Conservation (phyloP, 2,329 filamentous ascomycete genomes). For the Ceratocystis cubensis region DNA sequence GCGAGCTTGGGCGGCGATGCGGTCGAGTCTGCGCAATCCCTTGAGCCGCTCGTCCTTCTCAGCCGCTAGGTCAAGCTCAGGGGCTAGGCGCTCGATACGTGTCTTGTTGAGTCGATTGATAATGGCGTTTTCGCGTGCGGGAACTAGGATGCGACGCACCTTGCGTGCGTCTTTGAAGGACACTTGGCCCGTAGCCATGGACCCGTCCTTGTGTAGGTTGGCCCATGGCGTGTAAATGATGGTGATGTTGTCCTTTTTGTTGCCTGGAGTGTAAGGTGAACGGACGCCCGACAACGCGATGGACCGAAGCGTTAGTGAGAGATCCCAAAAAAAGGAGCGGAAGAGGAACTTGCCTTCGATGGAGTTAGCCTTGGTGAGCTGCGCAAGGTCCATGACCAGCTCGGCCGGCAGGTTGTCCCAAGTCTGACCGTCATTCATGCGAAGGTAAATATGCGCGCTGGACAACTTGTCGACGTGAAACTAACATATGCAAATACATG, state of each 20-base stretch:
- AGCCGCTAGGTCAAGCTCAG: slow-evolving; percentile 49
- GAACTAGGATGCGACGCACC: slow-evolving; percentile 71
- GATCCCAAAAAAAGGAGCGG: background rate
- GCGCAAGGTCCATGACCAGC: slow-evolving; percentile 77
- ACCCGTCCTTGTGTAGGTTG: slow-evolving; percentile 88
- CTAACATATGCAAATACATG: slow-evolving; percentile 32
- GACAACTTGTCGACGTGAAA: slow-evolving; percentile 98
- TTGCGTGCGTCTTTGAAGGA: slow-evolving; percentile 81
- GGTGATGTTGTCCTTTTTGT: slow-evolving; percentile 97
- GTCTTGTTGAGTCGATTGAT: slow-evolving; percentile 99
- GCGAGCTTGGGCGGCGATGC: slow-evolving; percentile 46
- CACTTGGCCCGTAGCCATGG: slow-evolving; percentile 91
- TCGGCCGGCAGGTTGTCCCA: slow-evolving; percentile 73
- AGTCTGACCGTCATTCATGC: slow-evolving; percentile 60
- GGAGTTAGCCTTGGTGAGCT: slow-evolving; percentile 96
- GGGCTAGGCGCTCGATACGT: slow-evolving; percentile 69
- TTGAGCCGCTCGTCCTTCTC: slow-evolving; percentile 68
- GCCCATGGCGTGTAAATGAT: slow-evolving; percentile 97
- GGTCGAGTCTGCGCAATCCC: slow-evolving; percentile 59
- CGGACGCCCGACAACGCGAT: background rate
- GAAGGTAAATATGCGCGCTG: slow-evolving; percentile 90
- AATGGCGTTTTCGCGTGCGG: slow-evolving; percentile 72
- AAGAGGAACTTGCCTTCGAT: slow-evolving; percentile 58
- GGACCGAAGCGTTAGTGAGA: background rate
- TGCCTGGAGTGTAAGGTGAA: slow-evolving; percentile 44